A percentile compares a stretch with the other conserved stretches of the same genome.
Evolutionary conservation across 805 yeast genomes (phyloP).

Genomic region (Metschnikowia anglica): DNA sequence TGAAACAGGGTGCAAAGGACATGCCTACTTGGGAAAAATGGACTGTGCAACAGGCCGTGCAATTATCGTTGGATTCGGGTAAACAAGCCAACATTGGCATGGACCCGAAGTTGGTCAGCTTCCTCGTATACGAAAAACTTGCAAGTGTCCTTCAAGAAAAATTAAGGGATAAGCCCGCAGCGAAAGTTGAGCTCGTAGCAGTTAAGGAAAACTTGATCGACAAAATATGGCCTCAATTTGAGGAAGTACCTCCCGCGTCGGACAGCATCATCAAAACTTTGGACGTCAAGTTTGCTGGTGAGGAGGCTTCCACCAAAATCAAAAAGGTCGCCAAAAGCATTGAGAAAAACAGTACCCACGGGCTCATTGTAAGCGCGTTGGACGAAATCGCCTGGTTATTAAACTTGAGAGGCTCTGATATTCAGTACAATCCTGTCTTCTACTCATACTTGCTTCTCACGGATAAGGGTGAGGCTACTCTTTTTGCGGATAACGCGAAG

Average conservation of each 20-base stretch:
- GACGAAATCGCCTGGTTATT: conserved; percentile 56
- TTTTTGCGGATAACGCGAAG: conserved; percentile 46
- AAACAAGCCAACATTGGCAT: conserved; percentile 39
- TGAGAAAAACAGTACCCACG: conserved; percentile 30
- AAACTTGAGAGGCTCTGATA: conserved; percentile 54
- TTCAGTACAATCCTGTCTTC: conserved; percentile 55
- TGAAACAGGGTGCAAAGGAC: conserved; percentile 51
- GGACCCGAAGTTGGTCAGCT: conserved; percentile 52
- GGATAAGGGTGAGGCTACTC: conserved; percentile 28
- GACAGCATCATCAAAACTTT: conserved; percentile 52
- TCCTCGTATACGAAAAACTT: conserved; percentile 32
- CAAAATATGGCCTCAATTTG: conserved; percentile 66
- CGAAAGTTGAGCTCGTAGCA: conserved; percentile 43
- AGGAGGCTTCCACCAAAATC: conserved; percentile 57
- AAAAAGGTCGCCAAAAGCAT: conserved; percentile 34
- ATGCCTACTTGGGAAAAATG: conserved; percentile 60
- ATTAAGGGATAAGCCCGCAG: conserved; percentile 24
- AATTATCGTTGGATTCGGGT: conserved; percentile 49
- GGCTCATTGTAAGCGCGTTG: conserved; percentile 45
- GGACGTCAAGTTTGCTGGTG: conserved; percentile 62
- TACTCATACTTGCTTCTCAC: conserved; percentile 42
- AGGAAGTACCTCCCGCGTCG: conserved; percentile 56
- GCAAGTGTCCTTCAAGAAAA: conserved; percentile 31
- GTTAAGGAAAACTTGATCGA: conserved; percentile 69
- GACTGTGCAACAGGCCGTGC: conserved; percentile 51